Conservation (phyloP, 73 alveolate genomes). For the Tetrahymena thermophila region DNA sequence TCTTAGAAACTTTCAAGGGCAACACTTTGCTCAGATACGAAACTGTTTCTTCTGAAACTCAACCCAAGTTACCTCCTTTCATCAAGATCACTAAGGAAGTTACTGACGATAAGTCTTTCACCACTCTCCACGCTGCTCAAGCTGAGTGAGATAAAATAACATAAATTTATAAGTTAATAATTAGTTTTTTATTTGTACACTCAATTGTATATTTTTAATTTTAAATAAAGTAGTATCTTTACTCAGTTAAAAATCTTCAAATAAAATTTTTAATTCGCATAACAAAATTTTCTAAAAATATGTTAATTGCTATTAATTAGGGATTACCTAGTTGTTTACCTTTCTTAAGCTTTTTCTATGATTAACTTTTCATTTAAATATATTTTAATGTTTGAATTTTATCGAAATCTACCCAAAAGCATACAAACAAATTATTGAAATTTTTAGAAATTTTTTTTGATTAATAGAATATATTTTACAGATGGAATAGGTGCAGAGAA, state of each 20-base stretch:
- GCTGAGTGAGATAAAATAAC: background rate
- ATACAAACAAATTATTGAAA: too few species aligned
- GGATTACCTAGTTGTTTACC: background rate
- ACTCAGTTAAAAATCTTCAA: too few species aligned
- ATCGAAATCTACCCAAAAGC: too few species aligned
- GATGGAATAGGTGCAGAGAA: background rate
- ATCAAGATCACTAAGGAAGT: background rate
- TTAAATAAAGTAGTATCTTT: too few species aligned
- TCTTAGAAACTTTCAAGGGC: background rate
- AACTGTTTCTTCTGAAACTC: background rate
- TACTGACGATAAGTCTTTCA: background rate
- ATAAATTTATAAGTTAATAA: background rate
- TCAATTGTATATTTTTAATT: background rate
- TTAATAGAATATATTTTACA: too few species aligned
- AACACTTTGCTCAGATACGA: background rate
- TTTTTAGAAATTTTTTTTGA: too few species aligned
- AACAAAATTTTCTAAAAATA: too few species aligned
- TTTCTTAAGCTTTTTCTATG: background rate
- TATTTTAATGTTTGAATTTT: too few species aligned
- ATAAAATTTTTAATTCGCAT: too few species aligned
- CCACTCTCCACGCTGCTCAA: background rate
- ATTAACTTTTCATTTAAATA: too few species aligned
- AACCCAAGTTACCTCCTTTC: constrained; percentile 2
- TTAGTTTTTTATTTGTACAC: background rate
- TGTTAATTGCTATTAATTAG: too few species aligned